Base-by-base conservation (phyloP, 2,329 filamentous ascomycete genomes). In the Aspergillus luchuensis region DNA sequence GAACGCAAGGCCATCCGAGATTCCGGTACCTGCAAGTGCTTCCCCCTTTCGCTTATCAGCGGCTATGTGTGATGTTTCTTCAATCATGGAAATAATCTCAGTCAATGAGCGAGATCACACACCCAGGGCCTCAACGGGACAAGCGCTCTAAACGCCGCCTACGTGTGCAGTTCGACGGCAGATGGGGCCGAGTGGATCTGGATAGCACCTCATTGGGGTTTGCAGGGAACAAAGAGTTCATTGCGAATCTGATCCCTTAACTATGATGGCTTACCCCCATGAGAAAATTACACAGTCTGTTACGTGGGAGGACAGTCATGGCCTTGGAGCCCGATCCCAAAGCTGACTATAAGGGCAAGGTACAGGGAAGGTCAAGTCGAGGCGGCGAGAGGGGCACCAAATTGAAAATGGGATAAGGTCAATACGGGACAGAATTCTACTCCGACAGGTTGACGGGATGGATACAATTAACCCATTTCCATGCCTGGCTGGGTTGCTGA, bases 61-160 rank as follows among this genome's bases (percentile, higher is more conserved):
- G 59, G 61, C 59, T 66, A 51, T 49, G 43, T 54, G 51, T 56
- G 38, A 52, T 39, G 45, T 23, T 50, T 50, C 41, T 17, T 48
- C 25, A 45, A 43, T 28, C 36, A 39, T 19, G 21, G 23, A 62
- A 61, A 57, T 43, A 47, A 38, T 52, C 59, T 64, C 50, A 56
- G 52, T 57, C 58, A 57, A 57, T 60, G 59, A 60, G 66, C 36
- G 58, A 63, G 55, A 61, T 57, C 56, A 41, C 57, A 53, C 30
- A 59, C 23, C 58, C 50, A 58, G 56, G 55, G 59, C 59, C 47
- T 36, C 64, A 68, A 64, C 64, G 59, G 68, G 25, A 67, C 70
- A 75, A 74, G 71, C 72, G 71, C 72, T 70, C 65, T 72, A 74
- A 65, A 72, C 72, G 72, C 72, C 66, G 56, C 60, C 57, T 66